These are phyloP conservation scores for Potentilla sterilis DNA, from an alignment of 306 rosid species.

Conservation along the genomic window DNA sequence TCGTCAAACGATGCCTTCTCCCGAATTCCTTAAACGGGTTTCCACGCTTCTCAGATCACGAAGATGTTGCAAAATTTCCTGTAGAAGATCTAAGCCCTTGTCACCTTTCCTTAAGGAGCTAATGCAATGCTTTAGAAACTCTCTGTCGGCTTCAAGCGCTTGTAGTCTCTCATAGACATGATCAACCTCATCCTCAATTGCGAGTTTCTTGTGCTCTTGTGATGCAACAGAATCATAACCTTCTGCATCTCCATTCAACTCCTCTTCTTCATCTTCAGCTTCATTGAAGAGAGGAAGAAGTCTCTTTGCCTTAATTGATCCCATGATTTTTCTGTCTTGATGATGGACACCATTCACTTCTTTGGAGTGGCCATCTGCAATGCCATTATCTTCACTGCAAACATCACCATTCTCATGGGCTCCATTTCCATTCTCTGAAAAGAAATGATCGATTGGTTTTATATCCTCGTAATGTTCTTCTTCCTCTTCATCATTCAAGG, in stretches of 20 bases:
- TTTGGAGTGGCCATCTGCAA: conserved; percentile 57
- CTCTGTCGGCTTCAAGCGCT: conserved; percentile 86
- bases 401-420: conserved; percentile 44
- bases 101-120: conserved; percentile 92
- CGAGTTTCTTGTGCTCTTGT: conserved; percentile 48
- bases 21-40: conserved; percentile 50
- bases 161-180: conserved; percentile 83
- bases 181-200: conserved; percentile 64
- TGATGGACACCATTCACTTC: conserved; percentile 63
- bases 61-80: conserved; percentile 90
- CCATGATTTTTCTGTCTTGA: conserved; percentile 49
- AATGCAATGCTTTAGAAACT: conserved; percentile 87
- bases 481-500: conserved; percentile 63
- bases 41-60: conserved; percentile 91
- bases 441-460: conserved; percentile 34
- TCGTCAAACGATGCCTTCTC: conserved; percentile 43
- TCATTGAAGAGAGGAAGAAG: conserved; percentile 78
- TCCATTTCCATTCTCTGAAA: conserved; percentile 67
- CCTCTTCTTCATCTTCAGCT: conserved; percentile 51
- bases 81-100: conserved; percentile 76
- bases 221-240: conserved; percentile 33
- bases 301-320: conserved; percentile 45
- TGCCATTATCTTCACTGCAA: conserved; percentile 42
- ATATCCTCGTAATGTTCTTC: conserved; percentile 47
- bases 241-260: conserved; percentile 51